Evolutionary conservation across 805 yeast genomes (phyloP).

Genomic region (Kluyveromyces dobzhanskii): DNA sequence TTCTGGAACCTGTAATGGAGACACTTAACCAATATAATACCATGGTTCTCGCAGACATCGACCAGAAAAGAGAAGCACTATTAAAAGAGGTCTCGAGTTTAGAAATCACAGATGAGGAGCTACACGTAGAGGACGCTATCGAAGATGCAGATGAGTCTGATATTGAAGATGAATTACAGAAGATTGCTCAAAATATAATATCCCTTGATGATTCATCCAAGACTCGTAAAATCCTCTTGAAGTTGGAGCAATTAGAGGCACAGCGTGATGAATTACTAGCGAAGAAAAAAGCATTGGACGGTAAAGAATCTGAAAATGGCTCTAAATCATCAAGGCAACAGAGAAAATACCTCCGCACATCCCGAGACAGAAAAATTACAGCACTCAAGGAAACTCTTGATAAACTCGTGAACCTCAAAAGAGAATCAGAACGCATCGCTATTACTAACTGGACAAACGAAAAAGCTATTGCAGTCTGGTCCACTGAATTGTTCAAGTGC

Average conservation of each 20-base stretch:
- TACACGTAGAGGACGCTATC: constrained; percentile 5
- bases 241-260: constrained; percentile 22
- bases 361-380: constrained; percentile 17
- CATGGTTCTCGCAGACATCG: background rate
- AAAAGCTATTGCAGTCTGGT: background rate
- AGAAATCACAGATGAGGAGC: constrained; percentile 29
- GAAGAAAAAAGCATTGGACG: constrained; percentile 12
- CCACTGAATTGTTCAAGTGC: background rate
- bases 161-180: constrained; percentile 22
- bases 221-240: constrained; percentile 18
- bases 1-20: constrained; percentile 40
- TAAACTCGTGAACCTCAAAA: constrained; percentile 1
- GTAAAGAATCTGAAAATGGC: constrained; percentile 10
- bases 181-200: constrained; percentile 31
- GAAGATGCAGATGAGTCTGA: constrained; percentile 7
- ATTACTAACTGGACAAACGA: background rate
- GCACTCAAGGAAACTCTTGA: constrained; percentile 3
- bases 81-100: constrained; percentile 34
- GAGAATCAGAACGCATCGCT: background rate
- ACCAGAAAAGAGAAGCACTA: constrained; percentile 37
- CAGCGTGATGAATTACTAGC: constrained; percentile 22
- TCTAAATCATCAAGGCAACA: constrained; percentile 18
- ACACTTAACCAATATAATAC: background rate
- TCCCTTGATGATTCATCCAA: constrained; percentile 30
- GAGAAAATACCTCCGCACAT: constrained; percentile 12